Evolutionary conservation across 768 basidiomycete genomes (phyloP).

Genomic region (Tylopilus sp.): DNA sequence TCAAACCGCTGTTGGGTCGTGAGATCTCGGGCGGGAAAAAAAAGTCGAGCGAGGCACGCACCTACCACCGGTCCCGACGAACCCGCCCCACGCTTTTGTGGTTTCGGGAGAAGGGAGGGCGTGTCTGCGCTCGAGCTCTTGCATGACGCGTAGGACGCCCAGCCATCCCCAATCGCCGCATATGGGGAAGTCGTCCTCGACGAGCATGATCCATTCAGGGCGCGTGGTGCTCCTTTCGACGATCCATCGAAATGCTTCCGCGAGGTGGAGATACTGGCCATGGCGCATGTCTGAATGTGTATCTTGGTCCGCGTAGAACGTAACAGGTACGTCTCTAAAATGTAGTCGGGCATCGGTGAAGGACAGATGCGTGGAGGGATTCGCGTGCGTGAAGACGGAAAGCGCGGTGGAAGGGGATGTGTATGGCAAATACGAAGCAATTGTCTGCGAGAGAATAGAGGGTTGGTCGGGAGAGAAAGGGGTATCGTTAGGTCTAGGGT

Average conservation of each 20-base stretch:
- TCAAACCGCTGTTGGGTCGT: conserved; percentile 34
- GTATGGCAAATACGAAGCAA: conserved; percentile 37
- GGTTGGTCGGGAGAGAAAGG: conserved; percentile 14
- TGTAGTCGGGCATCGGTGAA: conserved; percentile 27
- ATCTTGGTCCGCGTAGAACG: conserved; percentile 31
- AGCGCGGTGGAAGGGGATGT: conserved; percentile 27
- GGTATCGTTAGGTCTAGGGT: conserved; percentile 36
- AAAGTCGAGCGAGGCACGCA: conserved; percentile 1
- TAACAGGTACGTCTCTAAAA: conserved; percentile 24
- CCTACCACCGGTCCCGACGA: conserved; percentile 43
- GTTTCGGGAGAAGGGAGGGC: conserved; percentile 5
- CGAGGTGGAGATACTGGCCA: conserved; percentile 40
- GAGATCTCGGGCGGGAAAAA: neutral
- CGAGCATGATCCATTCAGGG: conserved; percentile 42
- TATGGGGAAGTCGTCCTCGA: conserved; percentile 44
- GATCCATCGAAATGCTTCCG: conserved; percentile 41
- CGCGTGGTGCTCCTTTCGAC: conserved; percentile 10
- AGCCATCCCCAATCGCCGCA: conserved; percentile 37
- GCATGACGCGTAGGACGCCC: conserved; percentile 33
- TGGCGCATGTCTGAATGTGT: conserved; percentile 18
- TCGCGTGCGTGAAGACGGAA: conserved; percentile 40
- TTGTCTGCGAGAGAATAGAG: conserved; percentile 34
- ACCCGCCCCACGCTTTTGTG: conserved; percentile 33
- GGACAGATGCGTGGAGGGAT: conserved; percentile 24
- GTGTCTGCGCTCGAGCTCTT: conserved; percentile 25